These are phyloP conservation scores for Ophiostoma novo-ulmi DNA, from an alignment of 2,329 filamentous ascomycete species.

Conservation along the genomic window DNA sequence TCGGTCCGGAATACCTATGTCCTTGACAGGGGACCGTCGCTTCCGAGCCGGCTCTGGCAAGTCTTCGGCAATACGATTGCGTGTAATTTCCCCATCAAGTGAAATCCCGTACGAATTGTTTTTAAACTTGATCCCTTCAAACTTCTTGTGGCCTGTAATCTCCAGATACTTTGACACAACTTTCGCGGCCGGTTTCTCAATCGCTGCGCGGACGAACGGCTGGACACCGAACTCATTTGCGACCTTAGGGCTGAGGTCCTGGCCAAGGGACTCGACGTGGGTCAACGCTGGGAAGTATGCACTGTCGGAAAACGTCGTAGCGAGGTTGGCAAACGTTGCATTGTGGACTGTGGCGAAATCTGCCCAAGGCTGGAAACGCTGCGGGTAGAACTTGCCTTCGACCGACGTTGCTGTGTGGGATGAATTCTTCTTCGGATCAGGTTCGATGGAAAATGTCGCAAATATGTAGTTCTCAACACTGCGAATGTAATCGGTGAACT, in stretches of 20 bases:
- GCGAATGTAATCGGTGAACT: too few species aligned
- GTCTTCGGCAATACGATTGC: too few species aligned
- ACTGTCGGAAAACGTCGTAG: too few species aligned
- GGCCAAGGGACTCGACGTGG: background rate
- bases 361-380: constrained; percentile 1
- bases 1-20: constrained; percentile 13
- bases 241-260: constrained; percentile 15
- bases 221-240: constrained; percentile 20
- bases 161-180: constrained; percentile 14
- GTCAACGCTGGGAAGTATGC: background rate
- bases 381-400: background rate
- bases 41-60: background rate
- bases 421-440: too few species aligned
- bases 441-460: too few species aligned
- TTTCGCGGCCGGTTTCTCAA: constrained; percentile 21
- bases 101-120: constrained; percentile 18
- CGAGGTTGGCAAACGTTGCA: background rate
- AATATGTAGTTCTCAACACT: too few species aligned
- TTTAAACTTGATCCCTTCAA: constrained; percentile 9
- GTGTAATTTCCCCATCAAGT: background rate
- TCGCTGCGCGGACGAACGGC: constrained; percentile 19
- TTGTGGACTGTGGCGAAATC: background rate
- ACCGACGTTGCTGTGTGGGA: background rate
- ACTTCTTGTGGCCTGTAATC: background rate
- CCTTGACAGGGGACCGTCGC: background rate